Percentiles rank a stretch among this genome's conserved stretches.
Conservation (phyloP, 2,329 filamentous ascomycete species). For the Alternaria sp. region DNA sequence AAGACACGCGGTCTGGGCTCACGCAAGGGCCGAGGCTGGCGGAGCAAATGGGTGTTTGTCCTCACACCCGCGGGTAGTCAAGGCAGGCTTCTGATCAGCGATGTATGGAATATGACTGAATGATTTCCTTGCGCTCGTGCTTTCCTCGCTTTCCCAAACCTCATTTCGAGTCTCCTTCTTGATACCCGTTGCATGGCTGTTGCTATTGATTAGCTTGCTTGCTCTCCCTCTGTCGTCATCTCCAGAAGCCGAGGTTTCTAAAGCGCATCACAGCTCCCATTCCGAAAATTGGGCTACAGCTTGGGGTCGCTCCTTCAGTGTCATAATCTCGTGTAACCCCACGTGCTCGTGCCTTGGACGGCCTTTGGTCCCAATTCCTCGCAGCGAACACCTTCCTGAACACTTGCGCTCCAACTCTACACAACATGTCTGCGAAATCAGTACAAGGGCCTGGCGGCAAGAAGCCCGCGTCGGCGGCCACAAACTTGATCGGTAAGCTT, state of each 20-base stretch:
- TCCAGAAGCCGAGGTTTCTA: background rate
- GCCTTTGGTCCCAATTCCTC: background rate
- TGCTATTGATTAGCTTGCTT: background rate
- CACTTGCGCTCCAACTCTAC: background rate
- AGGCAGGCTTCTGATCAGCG: constrained; percentile 9
- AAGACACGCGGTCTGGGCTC: constrained; percentile 30
- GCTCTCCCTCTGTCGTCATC: constrained; percentile 25
- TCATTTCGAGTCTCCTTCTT: constrained; percentile 8
- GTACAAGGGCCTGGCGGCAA: constrained; percentile 66
- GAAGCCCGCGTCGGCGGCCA: constrained; percentile 82
- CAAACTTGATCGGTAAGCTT: constrained; percentile 83
- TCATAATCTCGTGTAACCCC: background rate
- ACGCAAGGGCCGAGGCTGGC: constrained; percentile 44
- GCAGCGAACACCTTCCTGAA: background rate
- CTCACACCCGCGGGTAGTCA: constrained; percentile 42
- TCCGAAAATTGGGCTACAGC: background rate
- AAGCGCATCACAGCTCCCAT: background rate
- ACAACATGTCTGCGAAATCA: constrained; percentile 65
- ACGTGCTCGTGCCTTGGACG: background rate
- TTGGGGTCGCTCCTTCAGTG: background rate
- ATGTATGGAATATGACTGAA: constrained; percentile 32
- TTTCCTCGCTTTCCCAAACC: constrained; percentile 8
- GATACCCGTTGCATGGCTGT: constrained; percentile 2
- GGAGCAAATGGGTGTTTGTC: constrained; percentile 31
- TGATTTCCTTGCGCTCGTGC: constrained; percentile 15